phyloP scores from a whole-genome alignment of 768 basidiomycete genomes.

The Fomitopsis serialis region DNA sequence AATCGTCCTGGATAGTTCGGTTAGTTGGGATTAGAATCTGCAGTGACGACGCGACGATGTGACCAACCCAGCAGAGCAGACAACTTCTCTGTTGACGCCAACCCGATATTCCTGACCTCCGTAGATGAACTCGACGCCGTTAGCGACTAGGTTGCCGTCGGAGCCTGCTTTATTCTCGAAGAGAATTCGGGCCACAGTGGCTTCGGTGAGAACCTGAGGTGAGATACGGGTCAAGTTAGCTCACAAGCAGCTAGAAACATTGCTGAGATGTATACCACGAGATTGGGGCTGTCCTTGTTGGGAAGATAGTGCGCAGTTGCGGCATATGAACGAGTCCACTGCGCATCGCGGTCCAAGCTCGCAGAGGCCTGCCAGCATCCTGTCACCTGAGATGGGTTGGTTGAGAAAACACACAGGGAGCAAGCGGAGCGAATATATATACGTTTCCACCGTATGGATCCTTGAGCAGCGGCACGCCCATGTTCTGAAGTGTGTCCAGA shows the following conservation, averaged over 20 bases:
- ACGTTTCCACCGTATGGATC: slow-evolving; percentile 5
- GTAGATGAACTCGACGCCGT: slow-evolving; percentile 30
- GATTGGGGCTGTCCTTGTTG: background rate
- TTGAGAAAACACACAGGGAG: background rate
- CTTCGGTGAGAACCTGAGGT: slow-evolving; percentile 20
- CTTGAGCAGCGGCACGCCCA: background rate
- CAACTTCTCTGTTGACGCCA: slow-evolving; percentile 36
- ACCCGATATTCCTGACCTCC: slow-evolving; percentile 23
- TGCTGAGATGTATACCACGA: background rate
- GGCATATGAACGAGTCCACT: slow-evolving; percentile 18
- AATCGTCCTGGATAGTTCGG: slow-evolving; percentile 19
- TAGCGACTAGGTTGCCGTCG: slow-evolving; percentile 20
- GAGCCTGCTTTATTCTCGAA: background rate
- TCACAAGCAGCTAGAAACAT: too few relatives aligned
- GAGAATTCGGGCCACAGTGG: slow-evolving; percentile 15
- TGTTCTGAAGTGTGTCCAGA: background rate
- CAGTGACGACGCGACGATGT: too few relatives aligned
- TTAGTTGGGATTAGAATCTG: background rate
- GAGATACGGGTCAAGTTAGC: slow-evolving; percentile 11
- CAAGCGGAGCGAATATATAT: too few relatives aligned
- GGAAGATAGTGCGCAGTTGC: slow-evolving; percentile 7
- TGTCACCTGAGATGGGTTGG: too few relatives aligned
- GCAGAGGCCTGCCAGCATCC: slow-evolving; percentile 4
- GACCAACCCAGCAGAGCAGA: slow-evolving; percentile 32
- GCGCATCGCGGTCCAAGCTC: slow-evolving; percentile 14